phyloP scores from a whole-genome alignment of 305 asterid species.

The Fraxinus sp. region DNA sequence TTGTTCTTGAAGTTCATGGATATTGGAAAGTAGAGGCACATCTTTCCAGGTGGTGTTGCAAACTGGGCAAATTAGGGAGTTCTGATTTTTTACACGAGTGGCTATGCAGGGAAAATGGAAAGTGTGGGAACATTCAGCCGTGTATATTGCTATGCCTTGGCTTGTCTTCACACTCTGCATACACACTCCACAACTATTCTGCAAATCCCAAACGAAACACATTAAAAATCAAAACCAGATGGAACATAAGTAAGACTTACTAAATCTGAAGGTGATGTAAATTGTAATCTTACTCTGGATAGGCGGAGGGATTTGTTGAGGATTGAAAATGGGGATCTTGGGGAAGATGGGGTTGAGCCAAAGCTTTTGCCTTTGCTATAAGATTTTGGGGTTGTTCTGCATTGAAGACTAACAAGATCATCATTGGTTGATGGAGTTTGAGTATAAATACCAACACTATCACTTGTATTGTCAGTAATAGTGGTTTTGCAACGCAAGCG shows the following conservation, averaged over 20 bases:
- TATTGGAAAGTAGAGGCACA: conserved; percentile 59
- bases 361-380: conserved; percentile 35
- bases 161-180: conserved; percentile 68
- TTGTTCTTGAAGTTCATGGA: conserved; percentile 40
- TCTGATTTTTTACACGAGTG: conserved; percentile 50
- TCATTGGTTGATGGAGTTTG: not conserved
- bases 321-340: conserved; percentile 90
- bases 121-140: conserved; percentile 84
- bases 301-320: conserved; percentile 75
- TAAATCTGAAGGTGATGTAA: not conserved
- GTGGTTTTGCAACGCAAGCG: conserved; percentile 58
- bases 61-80: conserved; percentile 64
- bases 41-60: conserved; percentile 72
- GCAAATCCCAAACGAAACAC: conserved; percentile 26
- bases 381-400: conserved; percentile 48
- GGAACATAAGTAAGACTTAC: not conserved
- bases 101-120: conserved; percentile 88
- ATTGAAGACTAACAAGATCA: conserved; percentile 34
- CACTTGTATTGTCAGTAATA: not conserved
- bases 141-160: conserved; percentile 80
- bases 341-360: conserved; percentile 67
- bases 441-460: not conserved
- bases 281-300: conserved; percentile 45
- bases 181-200: conserved; percentile 86
- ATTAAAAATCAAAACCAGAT: not conserved